phyloP scores from a whole-genome alignment of 306 rosid species.

The Quillaja saponaria region DNA sequence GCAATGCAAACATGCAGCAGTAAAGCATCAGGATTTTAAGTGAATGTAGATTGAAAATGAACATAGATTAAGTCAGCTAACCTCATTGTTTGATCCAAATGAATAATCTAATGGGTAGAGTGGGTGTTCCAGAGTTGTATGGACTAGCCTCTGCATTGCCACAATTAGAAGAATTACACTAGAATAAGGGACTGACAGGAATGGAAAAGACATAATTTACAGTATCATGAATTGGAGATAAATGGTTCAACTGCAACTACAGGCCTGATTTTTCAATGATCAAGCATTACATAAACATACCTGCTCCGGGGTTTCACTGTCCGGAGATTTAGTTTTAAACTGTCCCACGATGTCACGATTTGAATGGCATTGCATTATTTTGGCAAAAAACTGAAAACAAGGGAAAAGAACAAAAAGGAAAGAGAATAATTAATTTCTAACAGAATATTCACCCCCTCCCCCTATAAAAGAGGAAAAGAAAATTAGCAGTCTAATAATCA shows the following conservation, averaged over 20 bases:
- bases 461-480: neutral
- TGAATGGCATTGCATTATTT: slow-evolving; percentile 51
- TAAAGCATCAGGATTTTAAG: slow-evolving; percentile 20
- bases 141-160: slow-evolving; percentile 72
- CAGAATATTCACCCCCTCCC: slow-evolving; percentile 11
- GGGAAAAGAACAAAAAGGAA: neutral
- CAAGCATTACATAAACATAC: slow-evolving; percentile 38
- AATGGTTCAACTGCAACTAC: slow-evolving; percentile 1
- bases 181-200: slow-evolving; percentile 18
- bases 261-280: slow-evolving; percentile 1
- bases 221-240: neutral
- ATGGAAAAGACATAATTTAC: neutral
- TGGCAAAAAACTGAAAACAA: slow-evolving; percentile 50
- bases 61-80: slow-evolving; percentile 28
- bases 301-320: slow-evolving; percentile 64
- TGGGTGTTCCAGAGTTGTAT: slow-evolving; percentile 74
- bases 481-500: neutral
- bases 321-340: slow-evolving; percentile 37
- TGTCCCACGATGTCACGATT: slow-evolving; percentile 46
- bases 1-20: slow-evolving; percentile 24
- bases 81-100: slow-evolving; percentile 60
- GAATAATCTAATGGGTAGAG: slow-evolving; percentile 63
- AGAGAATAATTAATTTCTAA: neutral
- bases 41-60: neutral
- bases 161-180: slow-evolving; percentile 36